Base-by-base conservation (phyloP, 1,139 yeast genomes). In the Williopsis jadinii region DNA sequence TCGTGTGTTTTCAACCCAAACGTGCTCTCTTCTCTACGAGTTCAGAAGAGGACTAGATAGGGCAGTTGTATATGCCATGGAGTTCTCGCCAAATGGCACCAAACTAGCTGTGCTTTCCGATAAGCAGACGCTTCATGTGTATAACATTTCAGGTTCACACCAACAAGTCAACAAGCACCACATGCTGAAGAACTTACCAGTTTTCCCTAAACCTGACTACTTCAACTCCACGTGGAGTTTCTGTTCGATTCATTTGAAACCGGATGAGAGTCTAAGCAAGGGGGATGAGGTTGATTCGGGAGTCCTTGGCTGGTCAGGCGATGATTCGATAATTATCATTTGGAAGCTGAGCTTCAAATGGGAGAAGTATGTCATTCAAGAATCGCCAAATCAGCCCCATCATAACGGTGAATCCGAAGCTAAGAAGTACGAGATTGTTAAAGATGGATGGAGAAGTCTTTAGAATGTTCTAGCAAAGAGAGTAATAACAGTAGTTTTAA, bases 201-300 rank as follows among this genome's bases (percentile, higher is more conserved):
- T 83, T 9, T 73, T 85, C 19, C 46, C 61, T 51, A 66, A 76
- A 40, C 87, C 92, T 27, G 70, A 74, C 39, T 90, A 90, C 60
- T 84, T 90, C 62, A 77, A 83, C 43, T 82, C 95, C 2, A 82
- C 84, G 11, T 90, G 97, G 97, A 82, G 95, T 36, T 85, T 84
- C 64, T 87, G 88, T 39, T 81, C 90, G 1, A 70, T 78, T n/a
- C 83, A 84, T 51, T 75, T 88, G 31, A 73, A 71, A 45, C 63
- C 52, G 34, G 56, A 50, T 13, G 55, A 49, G 27, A 50, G 49
- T 5, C 51, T 41, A 41, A 64, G 49, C 5, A 49, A 55, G 5
- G 55, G 68, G 42, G 86, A 81, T 51, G 49, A 55, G 5, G 55
- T 68, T 43, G 86, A 81, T 51, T 57, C 62, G 32, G 94, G 95